A percentile compares a stretch with the other conserved stretches of the same genome.
Conservation (phyloP, 768 basidiomycete genomes). For the Dendrothele bispora region DNA sequence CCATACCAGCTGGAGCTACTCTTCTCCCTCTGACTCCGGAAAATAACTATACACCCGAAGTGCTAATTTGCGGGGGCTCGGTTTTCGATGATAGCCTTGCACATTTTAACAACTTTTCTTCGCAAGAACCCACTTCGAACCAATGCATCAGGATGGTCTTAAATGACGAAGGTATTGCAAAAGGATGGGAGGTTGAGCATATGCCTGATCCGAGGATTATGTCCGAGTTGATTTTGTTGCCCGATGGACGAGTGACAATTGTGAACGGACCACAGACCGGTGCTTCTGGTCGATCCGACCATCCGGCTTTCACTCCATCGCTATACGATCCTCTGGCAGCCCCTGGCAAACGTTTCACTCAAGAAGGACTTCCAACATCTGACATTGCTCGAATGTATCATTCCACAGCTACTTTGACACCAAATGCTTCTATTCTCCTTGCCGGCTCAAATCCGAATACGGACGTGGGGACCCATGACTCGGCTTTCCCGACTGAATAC, state of each 20-base stretch:
- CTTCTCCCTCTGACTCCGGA: constrained; percentile 52
- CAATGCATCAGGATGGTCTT: constrained; percentile 56
- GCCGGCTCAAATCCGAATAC: no score
- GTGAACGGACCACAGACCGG: constrained; percentile 47
- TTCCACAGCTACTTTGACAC: constrained; percentile 46
- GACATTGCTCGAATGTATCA: constrained; percentile 56
- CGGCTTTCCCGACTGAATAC: no score
- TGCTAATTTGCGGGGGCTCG: constrained; percentile 59
- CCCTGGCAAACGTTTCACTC: constrained; percentile 43
- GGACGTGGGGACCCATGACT: no score
- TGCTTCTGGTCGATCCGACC: constrained; percentile 29
- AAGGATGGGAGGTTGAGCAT: constrained; percentile 54
- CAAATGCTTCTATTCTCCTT: no score
- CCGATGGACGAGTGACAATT: constrained; percentile 53
- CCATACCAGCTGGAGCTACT: constrained; percentile 54
- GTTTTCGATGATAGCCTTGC: constrained; percentile 45
- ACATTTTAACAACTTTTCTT: constrained; percentile 43
- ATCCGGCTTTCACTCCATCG: constrained; percentile 37
- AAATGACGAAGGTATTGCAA: constrained; percentile 44
- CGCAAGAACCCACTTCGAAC: constrained; percentile 51
- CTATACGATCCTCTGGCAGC: constrained; percentile 47
- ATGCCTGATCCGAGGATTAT: constrained; percentile 56
- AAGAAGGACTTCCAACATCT: constrained; percentile 37
- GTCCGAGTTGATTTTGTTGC: constrained; percentile 59
- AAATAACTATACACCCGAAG: constrained; percentile 46